Conservation (phyloP, 345 rosid genomes). For the Erysimum cheiranthoides region DNA sequence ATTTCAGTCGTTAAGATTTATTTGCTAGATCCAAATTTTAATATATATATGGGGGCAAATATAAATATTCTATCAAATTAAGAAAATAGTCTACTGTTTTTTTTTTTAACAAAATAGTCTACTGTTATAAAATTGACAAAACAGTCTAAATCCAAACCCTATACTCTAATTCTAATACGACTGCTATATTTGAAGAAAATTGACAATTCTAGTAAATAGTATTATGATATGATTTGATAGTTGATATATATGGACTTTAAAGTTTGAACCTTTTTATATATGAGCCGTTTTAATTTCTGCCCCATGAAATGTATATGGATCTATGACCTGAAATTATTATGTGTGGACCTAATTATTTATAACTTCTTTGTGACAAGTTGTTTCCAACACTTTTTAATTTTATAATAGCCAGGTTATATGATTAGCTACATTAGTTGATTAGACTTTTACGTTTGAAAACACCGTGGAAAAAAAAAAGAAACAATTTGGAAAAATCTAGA, state of each 20-base stretch:
- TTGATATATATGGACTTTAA: constrained; percentile 6
- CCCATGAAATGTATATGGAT: constrained; percentile 11
- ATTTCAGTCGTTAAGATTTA: background rate
- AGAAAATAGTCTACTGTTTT: background rate
- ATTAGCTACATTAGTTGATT: constrained; percentile 30
- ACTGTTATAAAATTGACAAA: too few species aligned
- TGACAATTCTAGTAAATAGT: constrained; percentile 27
- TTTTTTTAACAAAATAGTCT: background rate
- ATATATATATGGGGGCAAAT: background rate
- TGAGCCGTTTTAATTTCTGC: background rate
- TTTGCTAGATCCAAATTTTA: constrained; percentile 1
- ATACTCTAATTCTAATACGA: background rate
- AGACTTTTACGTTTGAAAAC: constrained; percentile 27
- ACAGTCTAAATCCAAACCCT: background rate
- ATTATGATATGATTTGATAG: constrained; percentile 7
- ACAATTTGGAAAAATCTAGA: background rate
- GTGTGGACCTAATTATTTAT: constrained; percentile 35
- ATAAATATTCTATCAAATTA: background rate
- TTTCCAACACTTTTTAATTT: constrained; percentile 15
- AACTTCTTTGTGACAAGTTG: constrained; percentile 15
- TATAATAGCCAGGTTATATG: constrained; percentile 18
- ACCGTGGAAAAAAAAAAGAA: background rate
- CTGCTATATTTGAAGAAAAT: background rate
- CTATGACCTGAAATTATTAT: constrained; percentile 23
- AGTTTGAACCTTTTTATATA: background rate